Base-by-base conservation (phyloP, 768 basidiomycete species). In the Coprinopsis strossmayeri region DNA sequence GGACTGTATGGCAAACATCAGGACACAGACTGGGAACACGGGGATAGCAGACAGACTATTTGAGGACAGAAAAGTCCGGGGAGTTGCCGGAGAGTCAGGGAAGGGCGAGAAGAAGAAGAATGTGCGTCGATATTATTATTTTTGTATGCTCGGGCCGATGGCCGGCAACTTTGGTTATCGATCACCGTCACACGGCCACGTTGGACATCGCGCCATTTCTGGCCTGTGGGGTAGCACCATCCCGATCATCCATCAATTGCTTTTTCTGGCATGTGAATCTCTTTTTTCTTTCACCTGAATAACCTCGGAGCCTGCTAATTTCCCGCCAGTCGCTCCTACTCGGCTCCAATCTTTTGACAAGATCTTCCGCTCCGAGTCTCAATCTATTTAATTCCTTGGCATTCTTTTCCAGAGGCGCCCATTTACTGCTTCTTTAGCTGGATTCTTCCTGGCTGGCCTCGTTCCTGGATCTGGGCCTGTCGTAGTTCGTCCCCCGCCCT, bases 121-220 rank as follows among this genome's bases (percentile, higher is more conserved):
- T 5, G 18, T 7, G 20, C 9, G 37, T 9, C 20, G 30, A 32
- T 7, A 32, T 38, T 18, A 5, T 38, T 38, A 42, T 42, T 42
- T 42, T 42, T 20, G 23, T 32, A 15, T 32, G 30, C 15, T 11
- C 41, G 35, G 48, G 44, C 38, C 34, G 34, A 34, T 26, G 15
- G 34, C 45, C 48, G 32, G 51, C 51, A 50, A 45, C 40, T 48
- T 44, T 40, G 35, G 34, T 39, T 34, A 23, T 27, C 13, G 34
- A 51, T 51, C 50, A 32, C 30, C 30, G 24, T 39, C 50, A 18
- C 20, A 5, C 17, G 13, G 18, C 41, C 41, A 42, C 41, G 41
- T 42, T 42, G 41, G 9, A 4, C 41, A 42, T 42, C 12, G 13
- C 37, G 13, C 20, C 17, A 13, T 17, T 18, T 18, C 37, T 34